A percentile compares a stretch with the other conserved stretches of the same genome.
Conservation (phyloP, 192 early-diverging fungal genomes). For the Cetraspora pellucida region DNA sequence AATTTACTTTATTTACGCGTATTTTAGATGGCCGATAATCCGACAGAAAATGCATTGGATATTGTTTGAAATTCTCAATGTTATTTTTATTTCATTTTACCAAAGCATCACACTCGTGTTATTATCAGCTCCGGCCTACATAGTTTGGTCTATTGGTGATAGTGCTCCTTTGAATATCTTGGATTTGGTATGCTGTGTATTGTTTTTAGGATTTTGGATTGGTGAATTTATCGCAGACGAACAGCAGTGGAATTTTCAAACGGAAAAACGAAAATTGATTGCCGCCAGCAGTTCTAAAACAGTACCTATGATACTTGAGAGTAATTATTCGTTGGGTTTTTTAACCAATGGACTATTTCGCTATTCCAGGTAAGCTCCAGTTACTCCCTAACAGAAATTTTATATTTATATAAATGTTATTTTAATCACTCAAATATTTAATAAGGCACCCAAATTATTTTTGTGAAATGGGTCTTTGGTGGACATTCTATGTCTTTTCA, state of each 20-base stretch:
- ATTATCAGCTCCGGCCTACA: conserved; percentile 57
- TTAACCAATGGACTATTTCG: conserved; percentile 71
- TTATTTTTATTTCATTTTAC: conserved; percentile 73
- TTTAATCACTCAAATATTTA: too few relatives aligned
- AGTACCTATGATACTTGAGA: background rate
- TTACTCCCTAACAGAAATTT: too few relatives aligned
- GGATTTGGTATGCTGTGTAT: conserved; percentile 50
- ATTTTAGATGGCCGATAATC: conserved; percentile 19
- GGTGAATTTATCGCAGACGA: conserved; percentile 76
- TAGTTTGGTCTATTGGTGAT: conserved; percentile 34
- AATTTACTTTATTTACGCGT: background rate
- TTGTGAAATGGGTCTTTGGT: conserved; percentile 75
- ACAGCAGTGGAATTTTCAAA: conserved; percentile 80
- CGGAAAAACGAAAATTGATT: conserved; percentile 51
- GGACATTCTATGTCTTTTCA: conserved; percentile 55
- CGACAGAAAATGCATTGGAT: conserved; percentile 34
- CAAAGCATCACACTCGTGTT: conserved; percentile 73
- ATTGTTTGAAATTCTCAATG: conserved; percentile 66
- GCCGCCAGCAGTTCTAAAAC: conserved; percentile 30
- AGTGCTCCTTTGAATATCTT: conserved; percentile 39
- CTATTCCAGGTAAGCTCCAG: conserved; percentile 44
- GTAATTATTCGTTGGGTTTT: conserved; percentile 68
- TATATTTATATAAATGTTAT: too few relatives aligned
- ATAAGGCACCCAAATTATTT: conserved; percentile 83
- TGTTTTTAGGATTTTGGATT: conserved; percentile 53